These are phyloP conservation scores for Ceratocystis lukuohia DNA, from an alignment of 2,329 filamentous ascomycete species.

Conservation along the genomic window DNA sequence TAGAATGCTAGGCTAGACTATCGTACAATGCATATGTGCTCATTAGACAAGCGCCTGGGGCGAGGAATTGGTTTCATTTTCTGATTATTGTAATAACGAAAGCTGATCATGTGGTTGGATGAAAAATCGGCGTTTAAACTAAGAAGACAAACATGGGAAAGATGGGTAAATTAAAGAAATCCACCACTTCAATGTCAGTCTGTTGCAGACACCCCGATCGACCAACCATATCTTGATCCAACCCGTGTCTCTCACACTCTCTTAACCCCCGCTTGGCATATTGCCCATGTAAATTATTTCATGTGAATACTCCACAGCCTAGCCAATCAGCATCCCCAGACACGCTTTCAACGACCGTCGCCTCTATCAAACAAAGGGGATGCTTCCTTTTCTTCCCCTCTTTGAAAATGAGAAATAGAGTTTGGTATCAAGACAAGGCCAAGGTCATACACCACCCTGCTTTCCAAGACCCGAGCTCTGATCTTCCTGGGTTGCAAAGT, in stretches of 20 bases:
- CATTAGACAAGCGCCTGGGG: background rate
- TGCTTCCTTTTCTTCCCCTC: background rate
- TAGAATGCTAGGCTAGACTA: no score
- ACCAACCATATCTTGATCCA: background rate
- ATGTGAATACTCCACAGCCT: background rate
- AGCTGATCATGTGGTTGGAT: background rate
- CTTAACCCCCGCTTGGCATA: background rate
- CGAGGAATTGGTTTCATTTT: background rate
- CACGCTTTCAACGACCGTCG: background rate
- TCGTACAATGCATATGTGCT: background rate
- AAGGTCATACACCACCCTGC: background rate
- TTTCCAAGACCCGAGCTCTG: background rate
- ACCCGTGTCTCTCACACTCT: background rate
- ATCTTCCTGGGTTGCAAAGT: background rate
- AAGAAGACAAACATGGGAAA: background rate
- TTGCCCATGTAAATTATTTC: background rate
- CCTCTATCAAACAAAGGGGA: background rate
- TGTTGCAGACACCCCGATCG: background rate
- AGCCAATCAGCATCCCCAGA: background rate
- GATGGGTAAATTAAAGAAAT: background rate
- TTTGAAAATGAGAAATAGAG: background rate
- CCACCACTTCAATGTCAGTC: background rate
- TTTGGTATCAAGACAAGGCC: constrained; percentile 1
- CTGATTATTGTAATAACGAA: background rate
- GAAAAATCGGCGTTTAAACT: background rate